Conservation (phyloP, 2,329 filamentous ascomycete species). For the Monilinia fructicola region DNA sequence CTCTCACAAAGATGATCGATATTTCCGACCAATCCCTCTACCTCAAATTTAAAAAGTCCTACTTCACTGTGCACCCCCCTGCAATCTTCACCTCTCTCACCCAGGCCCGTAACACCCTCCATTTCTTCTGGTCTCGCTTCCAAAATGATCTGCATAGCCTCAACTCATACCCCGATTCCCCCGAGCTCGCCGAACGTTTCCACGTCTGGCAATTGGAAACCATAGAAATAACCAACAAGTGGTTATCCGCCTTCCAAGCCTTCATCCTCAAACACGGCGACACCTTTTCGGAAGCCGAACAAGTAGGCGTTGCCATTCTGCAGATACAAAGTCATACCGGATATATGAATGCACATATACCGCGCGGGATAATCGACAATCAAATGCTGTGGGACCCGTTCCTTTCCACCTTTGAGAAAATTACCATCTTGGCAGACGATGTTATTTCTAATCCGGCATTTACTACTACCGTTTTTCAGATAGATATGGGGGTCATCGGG, state of each 20-base stretch:
- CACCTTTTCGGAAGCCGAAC: slow-evolving; percentile 50
- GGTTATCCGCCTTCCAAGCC: slow-evolving; percentile 56
- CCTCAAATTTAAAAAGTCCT: slow-evolving; percentile 1
- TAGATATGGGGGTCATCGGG: slow-evolving; percentile 53
- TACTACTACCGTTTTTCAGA: neutral
- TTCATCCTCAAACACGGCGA: slow-evolving; percentile 49
- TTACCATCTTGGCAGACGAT: slow-evolving; percentile 52
- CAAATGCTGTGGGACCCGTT: slow-evolving; percentile 56
- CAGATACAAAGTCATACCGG: slow-evolving; percentile 58
- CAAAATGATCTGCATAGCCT: slow-evolving; percentile 37
- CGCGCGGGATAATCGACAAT: slow-evolving; percentile 4
- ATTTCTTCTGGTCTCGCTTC: slow-evolving; percentile 48
- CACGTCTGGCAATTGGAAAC: slow-evolving; percentile 42
- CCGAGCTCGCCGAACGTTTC: slow-evolving; percentile 44
- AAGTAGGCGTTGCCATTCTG: slow-evolving; percentile 55
- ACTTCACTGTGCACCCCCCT: neutral
- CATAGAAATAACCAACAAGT: slow-evolving; percentile 50
- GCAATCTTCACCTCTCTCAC: slow-evolving; percentile 48
- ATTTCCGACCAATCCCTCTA: slow-evolving; percentile 6
- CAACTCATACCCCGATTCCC: slow-evolving; percentile 42
- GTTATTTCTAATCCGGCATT: slow-evolving; percentile 17
- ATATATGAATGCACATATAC: slow-evolving; percentile 9
- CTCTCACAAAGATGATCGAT: neutral
- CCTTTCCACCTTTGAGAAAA: slow-evolving; percentile 51
- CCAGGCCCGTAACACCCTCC: slow-evolving; percentile 55